Base-by-base conservation (phyloP, 257 asterid species). In the Gynochthodes officinalis region DNA sequence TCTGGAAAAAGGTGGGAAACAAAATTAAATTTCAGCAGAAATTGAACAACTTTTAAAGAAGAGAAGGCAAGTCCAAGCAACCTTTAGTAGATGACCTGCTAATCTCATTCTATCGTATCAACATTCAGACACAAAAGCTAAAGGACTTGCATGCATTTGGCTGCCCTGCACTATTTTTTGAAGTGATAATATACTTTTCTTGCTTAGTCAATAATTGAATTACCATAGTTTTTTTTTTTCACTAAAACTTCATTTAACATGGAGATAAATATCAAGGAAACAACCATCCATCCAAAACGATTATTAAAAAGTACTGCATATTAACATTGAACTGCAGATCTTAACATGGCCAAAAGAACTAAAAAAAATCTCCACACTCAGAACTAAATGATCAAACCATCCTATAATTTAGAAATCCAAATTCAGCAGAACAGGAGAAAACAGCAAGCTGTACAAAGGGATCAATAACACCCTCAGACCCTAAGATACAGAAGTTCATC, bases 1-100 rank as follows among this genome's bases (percentile, higher is more conserved):
- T 73, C 88, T 84, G 85, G 75, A 78, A 65, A 73, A 73, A 25
- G 50, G n/a, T n/a, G n/a, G 72, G 40, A 59, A 71, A 25, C 32
- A 37, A 35, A 54, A 58, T 32, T 49, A 70, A 48, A 53, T 7
- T n/a, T 64, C 40, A 65, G 62, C 19, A n/a, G 28, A 64, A 69
- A 43, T 18, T 27, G 13, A 70, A 64, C 48, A 44, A 43, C 25
- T 44, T 37, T 40, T 35, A 46, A 52, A 71, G 21, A 14, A 11
- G 62, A 23, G 40, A 62, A 67, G 25, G 33, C 30, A 33, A 15
- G 42, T 28, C 55, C 60, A 52, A 28, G 19, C 23, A 37, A 58
- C 67, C 33, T 49, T 13, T 0, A 46, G 46, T 35, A 43, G 48
- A 27, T 39, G 46, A 42, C 69, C 57, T 14, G 4, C 46, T 19